These are phyloP conservation scores for Phytophthora fragariaefolia DNA, from an alignment of 352 stramenopile genomes.

Conservation along the genomic window DNA sequence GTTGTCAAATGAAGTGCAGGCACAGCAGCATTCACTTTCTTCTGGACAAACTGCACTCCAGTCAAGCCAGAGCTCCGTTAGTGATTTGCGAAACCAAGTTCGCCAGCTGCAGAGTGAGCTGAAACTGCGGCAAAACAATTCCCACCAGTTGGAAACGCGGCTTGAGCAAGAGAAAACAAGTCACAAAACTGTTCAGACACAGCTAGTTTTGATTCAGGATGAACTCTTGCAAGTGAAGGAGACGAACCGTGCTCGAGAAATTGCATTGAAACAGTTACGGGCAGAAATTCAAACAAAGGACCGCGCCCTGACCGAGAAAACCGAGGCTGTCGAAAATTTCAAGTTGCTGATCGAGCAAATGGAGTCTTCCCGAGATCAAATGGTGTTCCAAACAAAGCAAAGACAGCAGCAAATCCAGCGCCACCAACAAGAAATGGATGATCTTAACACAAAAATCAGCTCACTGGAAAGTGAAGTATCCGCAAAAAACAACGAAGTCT, in stretches of 20 bases:
- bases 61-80: slow-evolving; percentile 58
- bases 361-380: slow-evolving; percentile 81
- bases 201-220: slow-evolving; percentile 62
- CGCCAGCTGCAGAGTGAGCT: slow-evolving; percentile 72
- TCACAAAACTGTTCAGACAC: slow-evolving; percentile 64
- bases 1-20: slow-evolving; percentile 63
- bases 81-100: slow-evolving; percentile 65
- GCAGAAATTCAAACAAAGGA: slow-evolving; percentile 66
- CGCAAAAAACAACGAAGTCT: slow-evolving; percentile 54
- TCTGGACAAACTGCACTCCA: slow-evolving; percentile 64
- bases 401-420: slow-evolving; percentile 71
- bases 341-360: slow-evolving; percentile 84
- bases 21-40: slow-evolving; percentile 66
- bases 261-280: slow-evolving; percentile 63
- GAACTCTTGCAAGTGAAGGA: slow-evolving; percentile 67
- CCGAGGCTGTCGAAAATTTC: slow-evolving; percentile 66
- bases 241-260: slow-evolving; percentile 55
- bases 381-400: slow-evolving; percentile 81
- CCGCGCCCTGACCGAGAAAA: slow-evolving; percentile 67
- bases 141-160: slow-evolving; percentile 65
- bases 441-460: slow-evolving; percentile 56
- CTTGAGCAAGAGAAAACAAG: slow-evolving; percentile 72
- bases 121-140: slow-evolving; percentile 52
- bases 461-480: slow-evolving; percentile 53
- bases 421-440: slow-evolving; percentile 58